Conservation (phyloP, 192 early-diverging fungal genomes). For the Coemansia sp. region DNA sequence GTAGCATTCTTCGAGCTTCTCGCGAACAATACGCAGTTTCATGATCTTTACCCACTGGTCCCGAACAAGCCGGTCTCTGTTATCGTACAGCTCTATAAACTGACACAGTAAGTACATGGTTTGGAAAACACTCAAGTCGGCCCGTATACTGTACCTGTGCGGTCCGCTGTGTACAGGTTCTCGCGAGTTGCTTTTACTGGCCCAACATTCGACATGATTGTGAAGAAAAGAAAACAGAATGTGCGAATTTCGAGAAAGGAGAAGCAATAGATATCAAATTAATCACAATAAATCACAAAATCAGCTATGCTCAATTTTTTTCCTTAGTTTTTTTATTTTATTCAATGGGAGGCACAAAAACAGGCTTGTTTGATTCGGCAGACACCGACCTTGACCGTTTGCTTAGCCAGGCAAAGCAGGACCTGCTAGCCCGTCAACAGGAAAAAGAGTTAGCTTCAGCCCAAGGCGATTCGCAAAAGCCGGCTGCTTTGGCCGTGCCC, state of each 20-base stretch:
- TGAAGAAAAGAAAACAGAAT: background rate
- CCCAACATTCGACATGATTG: conserved; percentile 14
- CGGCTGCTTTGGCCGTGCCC: conserved; percentile 18
- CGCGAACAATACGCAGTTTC: conserved; percentile 79
- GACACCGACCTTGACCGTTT: conserved; percentile 38
- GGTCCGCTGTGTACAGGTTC: conserved; percentile 52
- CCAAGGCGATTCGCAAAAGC: background rate
- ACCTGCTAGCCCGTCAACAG: conserved; percentile 11
- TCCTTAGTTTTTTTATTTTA: background rate
- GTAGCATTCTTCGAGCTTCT: conserved; percentile 91
- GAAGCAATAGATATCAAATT: background rate
- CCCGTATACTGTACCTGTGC: conserved; percentile 35
- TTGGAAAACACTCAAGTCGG: background rate
- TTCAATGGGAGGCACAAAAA: background rate
- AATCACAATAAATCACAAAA: too few relatives aligned
- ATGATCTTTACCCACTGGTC: conserved; percentile 90
- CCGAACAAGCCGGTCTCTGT: conserved; percentile 73
- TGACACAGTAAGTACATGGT: background rate
- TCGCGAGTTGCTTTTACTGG: conserved; percentile 51
- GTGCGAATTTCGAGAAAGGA: background rate
- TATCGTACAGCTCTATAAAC: conserved; percentile 45
- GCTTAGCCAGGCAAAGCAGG: conserved; percentile 39
- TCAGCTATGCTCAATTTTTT: background rate
- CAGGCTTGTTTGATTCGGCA: conserved; percentile 9
- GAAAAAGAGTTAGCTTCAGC: background rate